Evolutionary conservation across 2,329 filamentous ascomycete species (phyloP).

Genomic region (Aspergillus alliaceus): DNA sequence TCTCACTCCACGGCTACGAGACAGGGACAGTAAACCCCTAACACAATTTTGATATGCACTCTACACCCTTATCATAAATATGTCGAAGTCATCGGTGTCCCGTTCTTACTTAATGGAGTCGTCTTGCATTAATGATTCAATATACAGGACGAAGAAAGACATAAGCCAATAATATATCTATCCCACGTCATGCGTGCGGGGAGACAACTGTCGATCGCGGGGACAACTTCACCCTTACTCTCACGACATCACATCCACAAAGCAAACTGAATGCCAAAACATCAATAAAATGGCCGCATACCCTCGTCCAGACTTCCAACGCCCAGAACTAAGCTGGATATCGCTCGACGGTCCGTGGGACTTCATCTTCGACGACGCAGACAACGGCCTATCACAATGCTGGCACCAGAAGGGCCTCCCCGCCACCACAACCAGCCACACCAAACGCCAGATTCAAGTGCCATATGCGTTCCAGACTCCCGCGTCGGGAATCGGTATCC

Average conservation of each 20-base stretch:
- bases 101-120: neutral
- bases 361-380: constrained; percentile 65
- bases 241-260: neutral
- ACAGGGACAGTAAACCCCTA: neutral
- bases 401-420: constrained; percentile 59
- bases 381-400: constrained; percentile 52
- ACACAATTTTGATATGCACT: neutral
- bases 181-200: neutral
- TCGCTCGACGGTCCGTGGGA: constrained; percentile 65
- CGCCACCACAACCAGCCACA: constrained; percentile 27
- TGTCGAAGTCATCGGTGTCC: neutral
- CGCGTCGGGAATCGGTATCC: constrained; percentile 62
- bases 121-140: neutral
- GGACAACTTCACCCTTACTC: neutral
- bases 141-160: neutral
- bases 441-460: constrained; percentile 58
- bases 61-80: neutral
- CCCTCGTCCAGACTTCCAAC: constrained; percentile 65
- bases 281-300: constrained; percentile 38
- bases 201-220: neutral
- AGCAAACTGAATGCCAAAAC: neutral
- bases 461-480: constrained; percentile 66
- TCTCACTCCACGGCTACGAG: neutral
- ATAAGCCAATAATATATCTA: neutral
- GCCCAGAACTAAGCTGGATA: constrained; percentile 56